Percentiles rank a stretch among this genome's conserved stretches.
phyloP scores from a whole-genome alignment of 352 stramenopile species.

The Pythium dissotocum region DNA sequence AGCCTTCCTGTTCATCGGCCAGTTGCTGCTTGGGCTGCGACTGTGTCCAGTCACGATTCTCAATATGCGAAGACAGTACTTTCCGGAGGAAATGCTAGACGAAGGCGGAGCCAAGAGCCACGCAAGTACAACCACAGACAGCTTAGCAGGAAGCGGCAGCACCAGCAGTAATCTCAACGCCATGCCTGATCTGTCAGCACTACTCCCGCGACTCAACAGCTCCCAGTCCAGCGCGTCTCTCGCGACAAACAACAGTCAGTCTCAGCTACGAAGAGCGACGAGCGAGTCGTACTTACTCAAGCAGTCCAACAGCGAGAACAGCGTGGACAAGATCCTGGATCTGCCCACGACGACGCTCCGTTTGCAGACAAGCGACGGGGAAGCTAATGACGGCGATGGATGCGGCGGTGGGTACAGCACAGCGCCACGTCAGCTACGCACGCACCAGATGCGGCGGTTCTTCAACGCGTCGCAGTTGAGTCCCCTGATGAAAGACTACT shows the following conservation, averaged over 20 bases:
- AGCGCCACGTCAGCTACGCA: conserved; percentile 33
- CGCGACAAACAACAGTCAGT: neutral
- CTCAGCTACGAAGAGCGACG: conserved; percentile 34
- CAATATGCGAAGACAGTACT: conserved; percentile 63
- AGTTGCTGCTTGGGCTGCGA: conserved; percentile 69
- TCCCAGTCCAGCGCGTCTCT: conserved; percentile 20
- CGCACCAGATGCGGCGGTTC: conserved; percentile 62
- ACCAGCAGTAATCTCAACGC: neutral
- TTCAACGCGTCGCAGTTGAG: conserved; percentile 86
- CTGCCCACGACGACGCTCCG: conserved; percentile 10
- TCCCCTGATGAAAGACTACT: conserved; percentile 78
- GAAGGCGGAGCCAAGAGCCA: conserved; percentile 38
- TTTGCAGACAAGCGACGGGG: neutral
- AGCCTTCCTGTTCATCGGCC: conserved; percentile 74
- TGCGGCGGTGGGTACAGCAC: neutral
- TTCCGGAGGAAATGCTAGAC: conserved; percentile 76
- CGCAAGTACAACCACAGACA: conserved; percentile 1
- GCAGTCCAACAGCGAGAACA: conserved; percentile 53
- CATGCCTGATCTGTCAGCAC: conserved; percentile 30
- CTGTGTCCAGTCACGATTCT: conserved; percentile 68
- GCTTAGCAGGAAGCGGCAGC: neutral
- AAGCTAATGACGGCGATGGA: neutral
- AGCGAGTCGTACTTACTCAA: conserved; percentile 62
- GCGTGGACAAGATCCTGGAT: conserved; percentile 56
- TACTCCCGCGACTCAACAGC: conserved; percentile 25